Evolutionary conservation across 108 stramenopile species (phyloP), one percentile per base, ranked within the genome.

Genomic region (Cyclostephanos invisitatus): DNA sequence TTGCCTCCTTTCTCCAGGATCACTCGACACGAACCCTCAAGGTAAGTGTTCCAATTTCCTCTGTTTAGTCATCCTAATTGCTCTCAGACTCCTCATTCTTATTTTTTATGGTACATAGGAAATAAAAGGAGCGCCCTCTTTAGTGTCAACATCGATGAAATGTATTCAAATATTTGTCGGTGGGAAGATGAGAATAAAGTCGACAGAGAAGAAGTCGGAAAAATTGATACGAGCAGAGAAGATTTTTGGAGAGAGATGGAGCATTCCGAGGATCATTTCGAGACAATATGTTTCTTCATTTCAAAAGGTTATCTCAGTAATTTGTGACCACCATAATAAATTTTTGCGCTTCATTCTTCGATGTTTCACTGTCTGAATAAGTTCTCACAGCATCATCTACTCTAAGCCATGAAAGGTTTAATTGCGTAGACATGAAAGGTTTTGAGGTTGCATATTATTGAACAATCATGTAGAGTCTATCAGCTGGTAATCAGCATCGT

Each of bases 171-270:
- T 20, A 78, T 94, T 51, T 62, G 72, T 27, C 68, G 84, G 21
- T 64, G 75, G 75, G 49, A 63, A 80, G 56, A 75, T 48, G 62
- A 82, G 55, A 21, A 44, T 74, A 17, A 0, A 17, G 59, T 60
- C 36, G 36, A 60, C 59, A 37, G 35, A 37, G 59, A 18, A 17
- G 36, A 29, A 60, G 3, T 17, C 5, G 27, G 28, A 7, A 29
- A 56, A 6, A 12, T 28, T 14, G 76, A 79, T 12, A 74, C 70
- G 14, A 79, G 74, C 7, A 68, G 77, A 22, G 91, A 92, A 80
- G 87, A 85, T 8, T 92, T 92, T 63, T 92, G 86, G 86, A 87
- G 91, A 75, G 88, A 92, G 54, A 85, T 92, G 83, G 85, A 84
- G 27, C 80, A 86, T 51, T 81, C 84, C 9, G 86, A 87, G 25